A percentile compares a stretch with the other conserved stretches of the same genome.
These are phyloP conservation scores for Cladorrhinum sp. DNA, from an alignment of 2,329 filamentous ascomycete species.

Conservation along the genomic window DNA sequence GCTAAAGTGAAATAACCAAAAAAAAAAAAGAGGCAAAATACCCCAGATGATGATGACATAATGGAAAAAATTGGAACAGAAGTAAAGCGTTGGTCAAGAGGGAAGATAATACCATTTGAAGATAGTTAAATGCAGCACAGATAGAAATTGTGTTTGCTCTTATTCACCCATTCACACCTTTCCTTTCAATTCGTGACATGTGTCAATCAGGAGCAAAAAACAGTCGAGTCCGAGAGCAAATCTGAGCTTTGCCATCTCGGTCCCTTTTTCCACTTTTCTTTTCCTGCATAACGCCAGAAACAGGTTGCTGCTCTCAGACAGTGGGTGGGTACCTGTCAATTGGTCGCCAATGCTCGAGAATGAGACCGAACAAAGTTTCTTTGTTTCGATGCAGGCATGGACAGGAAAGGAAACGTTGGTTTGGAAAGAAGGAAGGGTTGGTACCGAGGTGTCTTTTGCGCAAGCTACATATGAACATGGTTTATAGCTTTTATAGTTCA, in stretches of 20 bases:
- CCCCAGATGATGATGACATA: neutral
- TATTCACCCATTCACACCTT: too few relatives aligned
- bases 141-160: too few relatives aligned
- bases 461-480: neutral
- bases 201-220: neutral
- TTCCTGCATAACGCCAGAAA: neutral
- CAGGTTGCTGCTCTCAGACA: too few relatives aligned
- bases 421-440: neutral
- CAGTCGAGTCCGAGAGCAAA: neutral
- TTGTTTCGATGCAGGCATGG: neutral
- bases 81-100: neutral
- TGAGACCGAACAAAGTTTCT: too few relatives aligned
- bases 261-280: too few relatives aligned
- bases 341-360: too few relatives aligned
- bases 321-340: too few relatives aligned
- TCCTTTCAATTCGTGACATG: neutral
- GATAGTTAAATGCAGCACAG: too few relatives aligned
- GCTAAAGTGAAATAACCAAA: neutral
- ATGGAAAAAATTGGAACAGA: neutral
- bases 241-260: neutral
- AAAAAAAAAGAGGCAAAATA: neutral
- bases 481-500: neutral
- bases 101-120: too few relatives aligned
- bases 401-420: neutral
- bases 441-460: neutral